phyloP scores from a whole-genome alignment of 805 yeast species.

The Blastobotrys chiropterorum region DNA sequence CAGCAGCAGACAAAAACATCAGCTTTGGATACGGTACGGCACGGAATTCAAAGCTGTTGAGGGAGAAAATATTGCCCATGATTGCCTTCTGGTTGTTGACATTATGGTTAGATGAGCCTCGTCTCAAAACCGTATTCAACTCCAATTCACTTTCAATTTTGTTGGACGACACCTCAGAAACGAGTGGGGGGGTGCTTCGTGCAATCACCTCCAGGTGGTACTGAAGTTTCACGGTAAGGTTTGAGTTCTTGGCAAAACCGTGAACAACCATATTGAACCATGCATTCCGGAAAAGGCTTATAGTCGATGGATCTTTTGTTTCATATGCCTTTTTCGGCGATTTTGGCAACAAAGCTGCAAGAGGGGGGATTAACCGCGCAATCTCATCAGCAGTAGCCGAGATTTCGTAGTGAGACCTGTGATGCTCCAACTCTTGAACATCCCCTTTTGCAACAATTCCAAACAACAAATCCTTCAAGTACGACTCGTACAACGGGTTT shows the following conservation, averaged over 20 bases:
- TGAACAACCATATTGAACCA: slow-evolving; percentile 95
- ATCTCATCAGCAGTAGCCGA: slow-evolving; percentile 55
- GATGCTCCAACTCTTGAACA: slow-evolving; percentile 65
- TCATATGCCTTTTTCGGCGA: slow-evolving; percentile 40
- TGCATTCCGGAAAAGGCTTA: slow-evolving; percentile 68
- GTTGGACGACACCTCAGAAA: slow-evolving; percentile 71
- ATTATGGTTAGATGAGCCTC: slow-evolving; percentile 81
- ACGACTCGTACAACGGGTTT: slow-evolving; percentile 47
- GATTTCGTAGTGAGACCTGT: slow-evolving; percentile 49
- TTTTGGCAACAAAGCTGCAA: slow-evolving; percentile 68
- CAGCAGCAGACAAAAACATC: slow-evolving; percentile 81
- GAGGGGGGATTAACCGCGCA: slow-evolving; percentile 59
- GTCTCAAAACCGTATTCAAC: slow-evolving; percentile 79
- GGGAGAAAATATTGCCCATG: slow-evolving; percentile 34
- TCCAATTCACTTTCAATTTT: slow-evolving; percentile 89
- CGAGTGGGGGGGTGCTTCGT: slow-evolving; percentile 78
- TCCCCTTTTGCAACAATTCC: slow-evolving; percentile 75
- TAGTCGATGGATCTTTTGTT: slow-evolving; percentile 42
- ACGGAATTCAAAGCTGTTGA: slow-evolving; percentile 46
- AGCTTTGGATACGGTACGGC: slow-evolving; percentile 64
- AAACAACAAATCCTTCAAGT: slow-evolving; percentile 59
- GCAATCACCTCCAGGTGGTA: slow-evolving; percentile 64
- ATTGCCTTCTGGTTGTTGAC: slow-evolving; percentile 62
- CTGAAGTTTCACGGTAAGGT: slow-evolving; percentile 43
- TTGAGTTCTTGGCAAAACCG: slow-evolving; percentile 58